A percentile compares a stretch with the other conserved stretches of the same genome.
Conservation (phyloP, 768 basidiomycete species). For the Pleurotus djamor region DNA sequence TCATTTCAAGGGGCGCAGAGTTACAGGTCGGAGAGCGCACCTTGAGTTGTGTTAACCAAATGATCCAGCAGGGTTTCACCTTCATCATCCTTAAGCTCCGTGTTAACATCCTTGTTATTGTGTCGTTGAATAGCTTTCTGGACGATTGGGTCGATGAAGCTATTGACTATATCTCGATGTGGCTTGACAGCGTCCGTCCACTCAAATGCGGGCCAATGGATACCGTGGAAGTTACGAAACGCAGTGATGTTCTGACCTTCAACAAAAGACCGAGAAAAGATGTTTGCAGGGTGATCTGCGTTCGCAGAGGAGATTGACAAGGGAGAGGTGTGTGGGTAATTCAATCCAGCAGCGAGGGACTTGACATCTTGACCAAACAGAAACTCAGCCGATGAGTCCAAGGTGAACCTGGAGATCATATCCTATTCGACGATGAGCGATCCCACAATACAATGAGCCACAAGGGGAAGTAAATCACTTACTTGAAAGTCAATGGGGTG, state of each 20-base stretch:
- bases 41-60: constrained; percentile 38
- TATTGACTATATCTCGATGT: constrained; percentile 36
- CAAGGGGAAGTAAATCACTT: not conserved
- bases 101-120: constrained; percentile 19
- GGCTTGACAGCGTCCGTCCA: constrained; percentile 37
- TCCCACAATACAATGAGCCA: not conserved
- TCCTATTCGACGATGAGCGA: constrained; percentile 19
- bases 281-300: constrained; percentile 26
- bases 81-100: constrained; percentile 18
- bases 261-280: constrained; percentile 36
- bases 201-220: constrained; percentile 42
- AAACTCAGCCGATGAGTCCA: constrained; percentile 60
- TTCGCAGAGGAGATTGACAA: constrained; percentile 17
- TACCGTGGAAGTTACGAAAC: constrained; percentile 31
- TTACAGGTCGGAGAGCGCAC: constrained; percentile 17
- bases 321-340: constrained; percentile 22
- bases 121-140: constrained; percentile 35
- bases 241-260: constrained; percentile 30
- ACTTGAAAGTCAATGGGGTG: constrained; percentile 35
- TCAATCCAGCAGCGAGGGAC: constrained; percentile 33
- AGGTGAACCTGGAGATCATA: constrained; percentile 39
- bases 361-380: constrained; percentile 43
- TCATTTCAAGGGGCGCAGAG: no score
- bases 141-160: constrained; percentile 49
- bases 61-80: constrained; percentile 41